A percentile compares a stretch with the other conserved stretches of the same genome.
Evolutionary conservation across 2,329 filamentous ascomycete genomes (phyloP).

Genomic region (Alternaria dauci): DNA sequence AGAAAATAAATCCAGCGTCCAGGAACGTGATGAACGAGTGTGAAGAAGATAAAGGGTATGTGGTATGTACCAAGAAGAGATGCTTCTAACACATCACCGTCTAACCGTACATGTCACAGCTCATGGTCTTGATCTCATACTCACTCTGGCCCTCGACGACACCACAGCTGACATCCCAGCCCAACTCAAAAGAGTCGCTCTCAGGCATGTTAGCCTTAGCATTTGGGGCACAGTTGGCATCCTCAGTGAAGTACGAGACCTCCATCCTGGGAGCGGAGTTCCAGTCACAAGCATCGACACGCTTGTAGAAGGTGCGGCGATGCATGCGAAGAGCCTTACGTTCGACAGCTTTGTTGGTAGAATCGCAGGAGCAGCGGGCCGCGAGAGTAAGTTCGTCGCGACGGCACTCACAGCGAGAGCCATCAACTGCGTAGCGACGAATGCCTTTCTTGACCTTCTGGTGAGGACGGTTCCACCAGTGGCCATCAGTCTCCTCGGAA

Average conservation of each 20-base stretch:
- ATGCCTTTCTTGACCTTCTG: constrained; percentile 20
- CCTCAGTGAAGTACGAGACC: constrained; percentile 51
- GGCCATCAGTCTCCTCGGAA: constrained; percentile 13
- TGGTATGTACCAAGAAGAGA: constrained; percentile 10
- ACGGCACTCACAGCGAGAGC: constrained; percentile 43
- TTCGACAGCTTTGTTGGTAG: constrained; percentile 34
- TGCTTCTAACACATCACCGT: neutral
- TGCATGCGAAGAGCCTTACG: constrained; percentile 45
- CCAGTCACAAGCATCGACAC: constrained; percentile 48
- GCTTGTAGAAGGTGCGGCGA: constrained; percentile 42
- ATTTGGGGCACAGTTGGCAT: constrained; percentile 49
- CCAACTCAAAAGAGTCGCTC: constrained; percentile 51
- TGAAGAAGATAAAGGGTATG: constrained; percentile 6
- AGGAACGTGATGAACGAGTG: constrained; percentile 21
- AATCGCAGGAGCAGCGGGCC: constrained; percentile 36
- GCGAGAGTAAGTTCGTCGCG: constrained; percentile 28
- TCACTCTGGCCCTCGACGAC: constrained; percentile 55
- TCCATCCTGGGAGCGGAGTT: constrained; percentile 53
- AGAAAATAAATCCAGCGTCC: constrained; percentile 15
- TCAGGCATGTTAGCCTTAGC: constrained; percentile 33
- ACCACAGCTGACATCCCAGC: constrained; percentile 48
- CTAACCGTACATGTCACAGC: constrained; percentile 38
- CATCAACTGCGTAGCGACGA: constrained; percentile 38
- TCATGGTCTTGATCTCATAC: constrained; percentile 54
- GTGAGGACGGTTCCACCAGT: constrained; percentile 16